Conservation (phyloP, 305 asterid species). For the Fraxinus angustifolia region DNA sequence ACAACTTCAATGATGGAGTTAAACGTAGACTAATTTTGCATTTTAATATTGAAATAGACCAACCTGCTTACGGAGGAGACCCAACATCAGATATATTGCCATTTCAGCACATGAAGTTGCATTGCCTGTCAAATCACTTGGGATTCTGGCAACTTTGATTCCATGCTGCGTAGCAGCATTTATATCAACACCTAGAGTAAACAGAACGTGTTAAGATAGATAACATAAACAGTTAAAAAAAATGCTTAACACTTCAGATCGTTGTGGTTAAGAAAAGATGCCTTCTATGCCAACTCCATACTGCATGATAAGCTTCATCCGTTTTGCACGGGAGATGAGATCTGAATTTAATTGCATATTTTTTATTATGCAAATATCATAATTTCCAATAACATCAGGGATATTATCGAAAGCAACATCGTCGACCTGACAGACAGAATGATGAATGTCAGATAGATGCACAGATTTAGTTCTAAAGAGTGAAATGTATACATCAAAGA, state of each 20-base stretch:
- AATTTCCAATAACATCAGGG: slow-evolving; percentile 58
- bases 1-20: slow-evolving; percentile 7
- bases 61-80: slow-evolving; percentile 97
- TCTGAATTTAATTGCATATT: slow-evolving; percentile 58
- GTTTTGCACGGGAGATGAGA: slow-evolving; percentile 63
- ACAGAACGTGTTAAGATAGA: background rate
- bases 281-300: slow-evolving; percentile 97
- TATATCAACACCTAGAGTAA: slow-evolving; percentile 65
- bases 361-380: slow-evolving; percentile 73
- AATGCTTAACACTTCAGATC: background rate
- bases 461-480: background rate
- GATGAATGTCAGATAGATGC: background rate
- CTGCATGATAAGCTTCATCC: slow-evolving; percentile 92
- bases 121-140: slow-evolving; percentile 72
- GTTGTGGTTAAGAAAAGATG: slow-evolving; percentile 21
- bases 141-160: slow-evolving; percentile 85
- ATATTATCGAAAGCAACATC: slow-evolving; percentile 57
- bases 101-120: slow-evolving; percentile 96
- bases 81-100: slow-evolving; percentile 85
- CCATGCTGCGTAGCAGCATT: slow-evolving; percentile 78
- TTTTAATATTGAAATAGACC: slow-evolving; percentile 31
- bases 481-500: background rate
- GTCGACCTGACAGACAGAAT: slow-evolving; percentile 57
- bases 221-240: background rate
- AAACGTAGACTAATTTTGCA: background rate